Evolutionary conservation across 1,139 yeast genomes (phyloP), one percentile per base, ranked within the genome.

Genomic region (Pichia sorboxylosa): DNA sequence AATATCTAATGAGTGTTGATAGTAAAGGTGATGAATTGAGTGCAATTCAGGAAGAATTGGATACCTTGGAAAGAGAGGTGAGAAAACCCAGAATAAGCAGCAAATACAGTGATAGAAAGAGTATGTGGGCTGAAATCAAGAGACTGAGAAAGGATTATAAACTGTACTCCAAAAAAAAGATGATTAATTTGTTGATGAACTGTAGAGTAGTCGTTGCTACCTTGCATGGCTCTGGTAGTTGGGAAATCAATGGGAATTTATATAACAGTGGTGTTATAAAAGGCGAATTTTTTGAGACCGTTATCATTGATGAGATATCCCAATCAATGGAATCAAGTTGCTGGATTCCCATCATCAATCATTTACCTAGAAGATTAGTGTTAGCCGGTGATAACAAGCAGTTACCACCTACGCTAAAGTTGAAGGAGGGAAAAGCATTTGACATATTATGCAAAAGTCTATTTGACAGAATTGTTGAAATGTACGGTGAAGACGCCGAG

Each of bases 271-370:
- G 40, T 4, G 31, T 36, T 31, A 36, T 36, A 10, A 31, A 31
- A n/a, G 35, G 37, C 2, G n/a, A n/a, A n/a, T 32, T 47, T 24
- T 84, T 90, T 48, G 85, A 83, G 46, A 77, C 94, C 0, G 65
- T 90, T 17, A 81, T 90, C 15, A 85, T 90, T 28, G 98, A 90
- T 54, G 98, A 90, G 55, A 96, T 90, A 0, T 84, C 96, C 0
- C 98, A 90, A 53, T 69, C 96, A 4, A 57, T 87, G 36, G 96
- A 90, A 49, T 94, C 97, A 1, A 94, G 90, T 47, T 85, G 96
- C 50, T 87, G 97, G 97, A 84, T 90, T 20, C 97, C 98, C 0
- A 42, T 90, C n/a, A 61, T 83, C 13, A 68, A 79, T 45, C 60
- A 69, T 24, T 50, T 58, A 0, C 69, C 76, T 24, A 66, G 66